These are phyloP conservation scores for Aspergillus bertholletiae DNA, from an alignment of 495 filamentous ascomycete species.

Conservation along the genomic window DNA sequence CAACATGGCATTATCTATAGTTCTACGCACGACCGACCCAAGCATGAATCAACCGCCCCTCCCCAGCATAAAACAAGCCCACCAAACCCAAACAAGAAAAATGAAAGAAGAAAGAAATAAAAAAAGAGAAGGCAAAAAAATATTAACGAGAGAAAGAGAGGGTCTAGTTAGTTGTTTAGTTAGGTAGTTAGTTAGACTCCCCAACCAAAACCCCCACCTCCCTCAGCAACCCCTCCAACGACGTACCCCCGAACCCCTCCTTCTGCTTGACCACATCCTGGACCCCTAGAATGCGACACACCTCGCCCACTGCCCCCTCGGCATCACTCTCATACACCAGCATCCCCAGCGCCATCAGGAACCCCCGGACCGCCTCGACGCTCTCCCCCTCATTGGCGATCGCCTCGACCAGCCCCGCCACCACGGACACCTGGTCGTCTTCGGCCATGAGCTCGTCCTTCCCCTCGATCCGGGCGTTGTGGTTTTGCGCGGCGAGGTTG, in stretches of 20 bases:
- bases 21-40: too few species aligned
- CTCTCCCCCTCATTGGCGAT: constrained; percentile 64
- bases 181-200: too few species aligned
- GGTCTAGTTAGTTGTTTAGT: neutral
- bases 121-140: neutral
- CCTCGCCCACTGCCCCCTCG: constrained; percentile 68
- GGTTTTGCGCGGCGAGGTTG: constrained; percentile 72
- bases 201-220: constrained; percentile 54
- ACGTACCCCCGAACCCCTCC: constrained; percentile 37
- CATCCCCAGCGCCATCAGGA: constrained; percentile 68
- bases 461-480: constrained; percentile 55
- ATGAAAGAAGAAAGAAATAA: too few species aligned
- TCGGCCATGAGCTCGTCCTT: constrained; percentile 59
- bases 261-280: constrained; percentile 54
- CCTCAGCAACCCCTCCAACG: constrained; percentile 52
- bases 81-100: too few species aligned
- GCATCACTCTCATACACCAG: constrained; percentile 66
- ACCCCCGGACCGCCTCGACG: constrained; percentile 66
- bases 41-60: too few species aligned
- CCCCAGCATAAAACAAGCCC: too few species aligned
- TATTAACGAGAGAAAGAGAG: neutral
- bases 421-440: constrained; percentile 71
- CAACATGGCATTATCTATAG: too few species aligned
- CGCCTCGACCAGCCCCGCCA: constrained; percentile 73
- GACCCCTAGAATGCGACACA: constrained; percentile 71